Evolutionary conservation across 208 protist species (phyloP), one percentile per base, ranked within the genome.

Genomic region (Leishmania tarentolae): DNA sequence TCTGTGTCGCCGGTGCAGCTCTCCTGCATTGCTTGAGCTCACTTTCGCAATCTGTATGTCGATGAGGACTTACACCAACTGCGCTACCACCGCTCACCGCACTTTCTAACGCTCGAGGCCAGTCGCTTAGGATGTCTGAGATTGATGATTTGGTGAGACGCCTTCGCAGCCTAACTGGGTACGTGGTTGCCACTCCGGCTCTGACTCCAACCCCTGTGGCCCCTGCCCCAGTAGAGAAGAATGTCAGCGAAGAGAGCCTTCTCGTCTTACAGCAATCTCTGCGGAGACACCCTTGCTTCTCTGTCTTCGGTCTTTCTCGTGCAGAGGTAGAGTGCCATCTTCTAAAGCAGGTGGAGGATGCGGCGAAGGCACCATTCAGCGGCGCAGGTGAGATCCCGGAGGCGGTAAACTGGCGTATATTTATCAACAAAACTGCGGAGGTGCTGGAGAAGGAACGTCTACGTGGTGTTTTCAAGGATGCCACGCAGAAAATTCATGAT

Each of bases 381-480:
- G 19, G 9, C 46, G 53, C 68, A 21, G 56, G n/a, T 4, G 74
- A 69, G 2, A 78, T 68, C 0, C 40, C 82, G 28, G 72, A 61
- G 15, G 63, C 82, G 42, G 63, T 71, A 1, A 50, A 42, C 24
- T 86, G 77, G 78, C 79, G 87, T 21, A 73, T 82, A 52, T 94
- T 89, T 83, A 90, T 95, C 37, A 96, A 97, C 79, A 86, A 89
- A n/a, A 77, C 74, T 0, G 89, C 90, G 11, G 86, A 90, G 35
- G n/a, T 79, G 8, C 75, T 97, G 24, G 94, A 97, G 79, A 75
- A 86, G 66, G 92, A 97, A 79, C 88, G 94, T 8, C 76, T 97
- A 15, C 83, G 80, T 44, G 86, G 86, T 68, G 83, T 93, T n/a
- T 95, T 91, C 59, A 31, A 19, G 56, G 84, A 94, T 28, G 61